Base-by-base conservation (phyloP, 2,329 filamentous ascomycete species). In the Fusarium begoniae region DNA sequence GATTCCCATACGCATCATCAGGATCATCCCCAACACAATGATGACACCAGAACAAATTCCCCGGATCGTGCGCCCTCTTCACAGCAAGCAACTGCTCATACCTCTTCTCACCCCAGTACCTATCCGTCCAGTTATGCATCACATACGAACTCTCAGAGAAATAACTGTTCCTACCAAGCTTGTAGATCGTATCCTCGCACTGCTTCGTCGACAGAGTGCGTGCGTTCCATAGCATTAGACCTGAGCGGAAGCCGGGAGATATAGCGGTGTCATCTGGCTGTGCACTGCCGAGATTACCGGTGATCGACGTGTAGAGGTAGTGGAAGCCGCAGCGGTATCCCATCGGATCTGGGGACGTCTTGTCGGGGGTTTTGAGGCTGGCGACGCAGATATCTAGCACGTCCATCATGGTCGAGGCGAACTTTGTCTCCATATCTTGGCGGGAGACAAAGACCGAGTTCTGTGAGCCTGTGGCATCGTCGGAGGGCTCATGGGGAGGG, bases 141-240 rank as follows among this genome's bases (percentile, higher is more conserved):
- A 66, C 63, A 30, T 63, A 64, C 2, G 48, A 66, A n/a, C 63
- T 66, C 41, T 66, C 59, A 3, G 63, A 66, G 41, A 66, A 64
- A 26, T 64, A 66, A 8, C 58, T 64, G 35, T 64, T 55, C 15
- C 40, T 8, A 0, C 59, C 63, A 41, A 66, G 47, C 41, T 64
- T 63, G 7, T 66, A 64, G 17, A 66, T 47, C 10, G 63, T 66
- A 4, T 64, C 48, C 4, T 64, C 6, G 1, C 47, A 44, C 13
- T 64, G 63, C n/a, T 66, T 20, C 8, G 63, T 55, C 8, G 59
- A 24, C 17, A 66, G 30, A 3, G 58, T 66, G 14, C 58, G 48
- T 2, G 48, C 48, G 18, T 66, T 63, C 63, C 58, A 66, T 6
- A 66, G 20, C 47, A 66, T 55, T 11, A 66, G 58, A 11, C 48